Evolutionary conservation across 768 basidiomycete genomes (phyloP), one percentile per base, ranked within the genome.

Genomic region (Clavaria fumosa): DNA sequence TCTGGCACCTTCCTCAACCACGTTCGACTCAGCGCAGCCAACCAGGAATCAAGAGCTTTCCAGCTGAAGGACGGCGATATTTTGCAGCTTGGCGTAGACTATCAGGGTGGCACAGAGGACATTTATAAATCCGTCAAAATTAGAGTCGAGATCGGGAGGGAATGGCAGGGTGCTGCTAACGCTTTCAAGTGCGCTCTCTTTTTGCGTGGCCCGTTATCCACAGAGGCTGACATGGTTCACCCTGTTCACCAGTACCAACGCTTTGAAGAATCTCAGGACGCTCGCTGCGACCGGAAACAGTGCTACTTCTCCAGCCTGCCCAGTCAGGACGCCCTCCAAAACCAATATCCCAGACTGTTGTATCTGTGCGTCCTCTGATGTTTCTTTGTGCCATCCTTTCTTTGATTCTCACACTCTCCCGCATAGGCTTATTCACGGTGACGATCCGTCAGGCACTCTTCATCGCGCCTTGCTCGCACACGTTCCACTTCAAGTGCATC

Each of bases 91-190:
- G 91, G 93, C 2, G 88, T 97, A 19, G 91, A 97, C 54, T 99
- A 95, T 58, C 91, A 96, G 56, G 93, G 93, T 4, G 93, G 93
- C 0, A 75, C 84, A 5, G 90, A 96, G 62, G 91, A 96, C 56
- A 89, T 93, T 37, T 96, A 93, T 58, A 82, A 95, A 61, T 86
- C 83, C 41, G 86, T 97, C 42, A 96, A 93, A 71, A 95, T 99
- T 53, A 70, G 84, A 46, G 65, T 96, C 35, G 93, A 99, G 59
- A 56, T 96, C 12, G 69, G 69, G 2, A 61, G 91, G 43, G 90
- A 90, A 55, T 96, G 90, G 93, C 89, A 95, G 55, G 63, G 75
- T 2, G 70, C 63, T 0, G 73, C 77, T 0, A 96, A 96, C 61
- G 82, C 77, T 28, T 99, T 95, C 85, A 99, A 97, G 69, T 69